Evolutionary conservation across 176 grass and related monocot species (phyloP).

Genomic region (Rhynchospora tenuis): DNA sequence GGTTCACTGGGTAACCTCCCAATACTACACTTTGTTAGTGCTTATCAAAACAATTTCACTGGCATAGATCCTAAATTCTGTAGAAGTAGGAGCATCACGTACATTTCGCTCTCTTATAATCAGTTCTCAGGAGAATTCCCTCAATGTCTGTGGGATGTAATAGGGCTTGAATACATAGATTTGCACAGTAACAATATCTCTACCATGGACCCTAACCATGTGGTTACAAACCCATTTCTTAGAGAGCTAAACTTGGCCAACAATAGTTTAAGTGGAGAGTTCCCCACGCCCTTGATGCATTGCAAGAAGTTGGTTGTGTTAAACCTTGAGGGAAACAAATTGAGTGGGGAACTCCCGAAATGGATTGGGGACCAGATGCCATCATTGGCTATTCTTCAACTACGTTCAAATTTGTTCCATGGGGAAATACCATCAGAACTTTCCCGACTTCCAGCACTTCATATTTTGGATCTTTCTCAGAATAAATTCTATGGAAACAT

Average conservation of each 20-base stretch:
- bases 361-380: slow-evolving; percentile 24
- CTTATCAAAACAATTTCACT: neutral
- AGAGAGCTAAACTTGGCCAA: slow-evolving; percentile 15
- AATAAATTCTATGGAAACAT: slow-evolving; percentile 29
- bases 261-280: slow-evolving; percentile 19
- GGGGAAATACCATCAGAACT: slow-evolving; percentile 32
- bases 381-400: slow-evolving; percentile 32
- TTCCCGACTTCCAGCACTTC: slow-evolving; percentile 25
- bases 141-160: slow-evolving; percentile 26
- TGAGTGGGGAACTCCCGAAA: slow-evolving; percentile 27
- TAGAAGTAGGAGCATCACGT: slow-evolving; percentile 8
- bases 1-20: slow-evolving; percentile 28
- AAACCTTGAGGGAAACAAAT: slow-evolving; percentile 30
- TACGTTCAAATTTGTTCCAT: slow-evolving; percentile 26
- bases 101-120: slow-evolving; percentile 49
- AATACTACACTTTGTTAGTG: neutral
- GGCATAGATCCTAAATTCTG: slow-evolving; percentile 12
- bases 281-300: slow-evolving; percentile 12
- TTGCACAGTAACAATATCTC: slow-evolving; percentile 50
- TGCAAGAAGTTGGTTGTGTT: slow-evolving; percentile 22
- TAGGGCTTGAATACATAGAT: slow-evolving; percentile 32
- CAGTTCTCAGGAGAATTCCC: slow-evolving; percentile 60
- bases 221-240: neutral
- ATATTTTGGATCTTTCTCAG: slow-evolving; percentile 30
- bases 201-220: neutral